Evolutionary conservation across 2,329 filamentous ascomycete genomes (phyloP).

Genomic region (Colletotrichum filicis): DNA sequence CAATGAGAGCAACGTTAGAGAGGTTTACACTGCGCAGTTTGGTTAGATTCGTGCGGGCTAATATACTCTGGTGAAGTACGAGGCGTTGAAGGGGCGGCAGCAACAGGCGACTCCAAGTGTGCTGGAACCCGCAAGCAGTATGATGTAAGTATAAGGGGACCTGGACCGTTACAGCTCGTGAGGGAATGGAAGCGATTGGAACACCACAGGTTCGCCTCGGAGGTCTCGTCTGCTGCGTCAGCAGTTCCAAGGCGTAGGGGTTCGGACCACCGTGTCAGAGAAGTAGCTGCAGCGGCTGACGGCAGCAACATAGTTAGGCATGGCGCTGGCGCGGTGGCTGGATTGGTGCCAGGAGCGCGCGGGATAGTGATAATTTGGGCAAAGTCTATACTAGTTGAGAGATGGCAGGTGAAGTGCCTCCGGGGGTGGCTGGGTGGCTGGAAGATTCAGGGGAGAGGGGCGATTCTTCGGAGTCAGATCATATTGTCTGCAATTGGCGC

Average conservation of each 20-base stretch:
- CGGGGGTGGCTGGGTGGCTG: slow-evolving; percentile 25
- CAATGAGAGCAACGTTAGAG: background rate
- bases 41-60: background rate
- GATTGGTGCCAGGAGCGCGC: slow-evolving; percentile 20
- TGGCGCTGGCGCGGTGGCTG: slow-evolving; percentile 29
- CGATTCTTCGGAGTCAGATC: slow-evolving; percentile 1
- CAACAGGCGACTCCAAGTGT: background rate
- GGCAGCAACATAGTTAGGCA: slow-evolving; percentile 24
- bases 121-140: background rate
- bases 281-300: slow-evolving; percentile 31
- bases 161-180: background rate
- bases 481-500: slow-evolving; percentile 1
- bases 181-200: background rate
- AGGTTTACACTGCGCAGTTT: background rate
- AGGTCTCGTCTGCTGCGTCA: slow-evolving; percentile 6
- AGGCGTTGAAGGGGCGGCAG: background rate
- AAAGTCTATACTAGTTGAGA: slow-evolving; percentile 10
- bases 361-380: slow-evolving; percentile 19
- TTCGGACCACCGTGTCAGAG: slow-evolving; percentile 30
- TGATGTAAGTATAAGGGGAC: background rate
- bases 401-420: slow-evolving; percentile 9
- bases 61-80: background rate
- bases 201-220: slow-evolving; percentile 1
- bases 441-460: slow-evolving; percentile 1
- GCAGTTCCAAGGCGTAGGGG: slow-evolving; percentile 7